Conservation (phyloP, 306 rosid genomes). For the Acacia acuminata region DNA sequence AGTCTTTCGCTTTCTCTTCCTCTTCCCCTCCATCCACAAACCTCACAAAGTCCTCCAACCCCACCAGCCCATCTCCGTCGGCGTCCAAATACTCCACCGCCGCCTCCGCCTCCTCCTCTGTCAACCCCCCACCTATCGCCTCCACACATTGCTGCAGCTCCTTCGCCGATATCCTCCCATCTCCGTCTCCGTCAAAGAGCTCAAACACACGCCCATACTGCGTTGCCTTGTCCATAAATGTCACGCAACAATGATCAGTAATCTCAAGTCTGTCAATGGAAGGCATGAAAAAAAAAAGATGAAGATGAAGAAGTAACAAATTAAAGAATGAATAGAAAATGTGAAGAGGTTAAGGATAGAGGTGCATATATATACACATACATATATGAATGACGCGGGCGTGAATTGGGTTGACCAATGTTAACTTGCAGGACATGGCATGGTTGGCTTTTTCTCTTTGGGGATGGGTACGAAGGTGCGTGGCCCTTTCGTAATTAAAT, state of each 20-base stretch:
- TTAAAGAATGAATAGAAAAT: not conserved
- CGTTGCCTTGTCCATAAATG: constrained; percentile 44
- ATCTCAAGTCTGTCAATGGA: not conserved
- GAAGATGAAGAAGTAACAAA: not conserved
- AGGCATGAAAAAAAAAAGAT: not conserved
- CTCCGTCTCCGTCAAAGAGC: constrained; percentile 68
- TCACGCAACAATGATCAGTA: not conserved
- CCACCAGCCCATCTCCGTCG: constrained; percentile 65
- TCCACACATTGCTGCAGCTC: constrained; percentile 63
- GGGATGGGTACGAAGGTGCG: constrained; percentile 17
- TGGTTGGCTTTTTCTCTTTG: not conserved
- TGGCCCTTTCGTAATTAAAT: constrained; percentile 27
- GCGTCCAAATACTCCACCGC: constrained; percentile 48
- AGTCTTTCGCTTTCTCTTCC: constrained; percentile 65
- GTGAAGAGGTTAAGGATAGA: not conserved
- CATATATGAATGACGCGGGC: not conserved
- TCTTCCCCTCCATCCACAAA: constrained; percentile 69
- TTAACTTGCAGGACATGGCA: not conserved
- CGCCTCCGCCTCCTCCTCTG: constrained; percentile 46
- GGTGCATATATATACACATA: not conserved
- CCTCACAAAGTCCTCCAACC: constrained; percentile 68
- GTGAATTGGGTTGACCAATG: not conserved
- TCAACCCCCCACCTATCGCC: constrained; percentile 55
- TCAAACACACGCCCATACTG: constrained; percentile 61
- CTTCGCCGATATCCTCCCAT: constrained; percentile 59